Evolutionary conservation across 176 grass and related monocot genomes (phyloP).

Genomic region (Cenchrus fungigraminus): DNA sequence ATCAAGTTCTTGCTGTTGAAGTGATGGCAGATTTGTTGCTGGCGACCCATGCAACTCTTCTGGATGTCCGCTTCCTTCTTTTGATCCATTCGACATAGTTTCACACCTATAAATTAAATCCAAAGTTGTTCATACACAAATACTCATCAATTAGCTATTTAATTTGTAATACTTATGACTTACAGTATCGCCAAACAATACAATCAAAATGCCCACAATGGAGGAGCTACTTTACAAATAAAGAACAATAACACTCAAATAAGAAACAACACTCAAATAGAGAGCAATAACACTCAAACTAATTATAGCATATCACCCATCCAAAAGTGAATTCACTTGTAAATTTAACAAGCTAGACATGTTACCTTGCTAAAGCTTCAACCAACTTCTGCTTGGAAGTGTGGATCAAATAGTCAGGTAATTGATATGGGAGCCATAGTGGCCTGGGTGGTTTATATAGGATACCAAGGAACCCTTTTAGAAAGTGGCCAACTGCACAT

Average conservation of each 20-base stretch:
- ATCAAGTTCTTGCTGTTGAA: background rate
- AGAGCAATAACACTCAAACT: background rate
- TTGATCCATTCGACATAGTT: background rate
- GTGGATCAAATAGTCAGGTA: background rate
- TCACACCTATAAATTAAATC: background rate
- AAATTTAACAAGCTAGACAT: background rate
- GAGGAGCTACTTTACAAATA: background rate
- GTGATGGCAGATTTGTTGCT: background rate
- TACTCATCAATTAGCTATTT: background rate
- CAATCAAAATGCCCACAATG: background rate
- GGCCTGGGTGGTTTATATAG: conserved; percentile 3
- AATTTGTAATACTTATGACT: background rate
- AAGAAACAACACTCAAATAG: background rate
- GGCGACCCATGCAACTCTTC: background rate
- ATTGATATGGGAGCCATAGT: background rate
- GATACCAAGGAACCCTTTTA: background rate
- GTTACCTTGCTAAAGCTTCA: background rate
- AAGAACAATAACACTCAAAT: background rate
- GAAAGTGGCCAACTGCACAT: background rate
- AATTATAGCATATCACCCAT: background rate
- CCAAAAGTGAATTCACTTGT: background rate
- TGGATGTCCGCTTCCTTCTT: background rate
- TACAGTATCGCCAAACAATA: background rate
- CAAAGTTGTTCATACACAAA: background rate
- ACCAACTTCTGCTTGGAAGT: background rate